Evolutionary conservation across 257 asterid species (phyloP), one percentile per base, ranked within the genome.

Genomic region (Voacanga thouarsii): DNA sequence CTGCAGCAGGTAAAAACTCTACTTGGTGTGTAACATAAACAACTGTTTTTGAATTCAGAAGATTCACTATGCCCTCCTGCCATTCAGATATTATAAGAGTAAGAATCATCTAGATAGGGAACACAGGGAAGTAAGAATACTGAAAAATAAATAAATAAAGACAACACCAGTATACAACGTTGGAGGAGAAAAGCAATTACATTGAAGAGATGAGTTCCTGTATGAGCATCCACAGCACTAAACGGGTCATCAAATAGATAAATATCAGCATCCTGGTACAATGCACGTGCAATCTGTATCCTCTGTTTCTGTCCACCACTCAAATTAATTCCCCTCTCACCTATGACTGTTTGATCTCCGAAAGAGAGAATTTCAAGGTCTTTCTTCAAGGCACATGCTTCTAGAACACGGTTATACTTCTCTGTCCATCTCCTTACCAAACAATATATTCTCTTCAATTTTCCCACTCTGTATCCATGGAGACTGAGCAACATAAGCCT

Each of bases 211-310:
- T 92, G 96, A 71, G 85, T 84, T 82, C 98, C 96, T 4, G 97
- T 94, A 81, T 94, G 97, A 68, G 97, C 98, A 92, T 92, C 98
- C 41, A 94, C 97, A 64, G 96, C 97, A 83, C 98, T 94, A 64
- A 92, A 94, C 7, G 98, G 99, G 84, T 92, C 99, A 79, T 94
- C 99, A 72, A 92, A 91, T 65, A 92, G 79, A 80, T 91, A 94
- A 57, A 94, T 86, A 60, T 91, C 94, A 7, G 94, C 96, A 79
- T 94, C 94, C 78, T 94, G 96, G 79, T 89, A 92, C 14, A 90
- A 80, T 37, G 98, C 97, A 11, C 99, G 91, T 12, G 99, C 97
- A 78, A 94, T 91, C 83, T 94, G 98, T 78, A 92, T 87, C 81
- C 97, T 85, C 83, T 92, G 97, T 80, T 92, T 94, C 88, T 91